phyloP scores from a whole-genome alignment of 2,329 filamentous ascomycete genomes.

The Teratosphaeria epicoccoides region DNA sequence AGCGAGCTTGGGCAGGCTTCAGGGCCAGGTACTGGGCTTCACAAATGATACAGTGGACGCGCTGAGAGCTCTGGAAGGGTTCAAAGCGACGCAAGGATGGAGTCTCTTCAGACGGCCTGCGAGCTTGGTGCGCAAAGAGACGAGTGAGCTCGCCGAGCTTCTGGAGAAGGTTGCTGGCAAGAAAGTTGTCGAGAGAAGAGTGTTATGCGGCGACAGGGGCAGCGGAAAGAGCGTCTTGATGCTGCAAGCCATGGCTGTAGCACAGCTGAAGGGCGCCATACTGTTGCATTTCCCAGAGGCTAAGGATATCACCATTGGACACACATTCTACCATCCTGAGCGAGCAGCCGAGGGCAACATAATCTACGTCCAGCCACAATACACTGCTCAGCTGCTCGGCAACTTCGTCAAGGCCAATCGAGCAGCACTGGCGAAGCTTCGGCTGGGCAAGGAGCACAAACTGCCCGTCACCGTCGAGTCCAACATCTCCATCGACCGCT shows the following conservation, averaged over 20 bases:
- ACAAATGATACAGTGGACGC: slow-evolving; percentile 63
- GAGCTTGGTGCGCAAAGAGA: slow-evolving; percentile 66
- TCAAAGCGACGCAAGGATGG: slow-evolving; percentile 87
- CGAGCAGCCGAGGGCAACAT: slow-evolving; percentile 39
- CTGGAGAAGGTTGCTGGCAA: slow-evolving; percentile 22
- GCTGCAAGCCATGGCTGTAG: slow-evolving; percentile 74
- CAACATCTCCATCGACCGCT: slow-evolving; percentile 52
- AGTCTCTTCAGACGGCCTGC: slow-evolving; percentile 72
- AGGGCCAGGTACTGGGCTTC: slow-evolving; percentile 59
- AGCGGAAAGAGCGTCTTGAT: slow-evolving; percentile 81
- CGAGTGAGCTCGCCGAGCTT: slow-evolving; percentile 54
- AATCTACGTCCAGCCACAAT: slow-evolving; percentile 67
- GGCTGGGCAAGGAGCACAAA: slow-evolving; percentile 43
- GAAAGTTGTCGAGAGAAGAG: slow-evolving; percentile 49
- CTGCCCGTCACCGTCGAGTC: slow-evolving; percentile 50
- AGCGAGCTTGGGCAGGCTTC: slow-evolving; percentile 37
- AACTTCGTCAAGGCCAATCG: slow-evolving; percentile 64
- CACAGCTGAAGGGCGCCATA: slow-evolving; percentile 72
- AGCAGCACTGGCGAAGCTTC: slow-evolving; percentile 46
- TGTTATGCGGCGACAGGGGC: slow-evolving; percentile 62
- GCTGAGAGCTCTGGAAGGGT: slow-evolving; percentile 74
- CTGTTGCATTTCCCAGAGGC: slow-evolving; percentile 87
- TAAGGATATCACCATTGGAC: slow-evolving; percentile 68
- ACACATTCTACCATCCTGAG: slow-evolving; percentile 69
- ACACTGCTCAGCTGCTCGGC: slow-evolving; percentile 63